A percentile compares a stretch with the other conserved stretches of the same genome.
These are phyloP conservation scores for Phylloporus rhodoxanthus DNA, from an alignment of 768 basidiomycete genomes.

Conservation along the genomic window DNA sequence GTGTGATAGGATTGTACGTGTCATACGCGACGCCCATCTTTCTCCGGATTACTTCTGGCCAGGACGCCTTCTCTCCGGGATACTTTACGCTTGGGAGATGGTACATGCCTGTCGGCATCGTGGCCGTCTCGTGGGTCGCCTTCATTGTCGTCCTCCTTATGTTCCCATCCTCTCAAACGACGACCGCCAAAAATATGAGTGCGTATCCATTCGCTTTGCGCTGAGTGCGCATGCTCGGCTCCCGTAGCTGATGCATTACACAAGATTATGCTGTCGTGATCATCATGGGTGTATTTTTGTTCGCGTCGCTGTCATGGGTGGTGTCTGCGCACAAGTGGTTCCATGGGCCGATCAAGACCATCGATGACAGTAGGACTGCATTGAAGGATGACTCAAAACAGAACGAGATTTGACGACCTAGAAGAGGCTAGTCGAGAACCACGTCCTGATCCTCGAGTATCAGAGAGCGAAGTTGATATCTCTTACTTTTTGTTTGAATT, in stretches of 20 bases:
- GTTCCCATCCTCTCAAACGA: conserved; percentile 43
- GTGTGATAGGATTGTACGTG: conserved; percentile 67
- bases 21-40: conserved; percentile 64
- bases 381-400: conserved; percentile 12
- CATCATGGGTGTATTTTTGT: conserved; percentile 58
- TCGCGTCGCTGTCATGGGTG: conserved; percentile 59
- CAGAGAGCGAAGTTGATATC: background rate
- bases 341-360: conserved; percentile 54
- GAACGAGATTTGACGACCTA: background rate
- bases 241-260: background rate
- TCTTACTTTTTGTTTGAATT: background rate
- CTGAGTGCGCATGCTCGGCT: background rate
- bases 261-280: conserved; percentile 69
- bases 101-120: conserved; percentile 51
- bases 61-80: conserved; percentile 51
- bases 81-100: conserved; percentile 57
- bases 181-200: conserved; percentile 51
- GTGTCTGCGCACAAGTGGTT: conserved; percentile 69
- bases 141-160: conserved; percentile 57
- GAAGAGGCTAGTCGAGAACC: background rate
- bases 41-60: conserved; percentile 64
- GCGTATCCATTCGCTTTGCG: conserved; percentile 19
- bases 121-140: conserved; percentile 61
- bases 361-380: conserved; percentile 23
- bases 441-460: background rate